Evolutionary conservation across 106 monocot genomes (phyloP).

Genomic region (Chionographis japonica): DNA sequence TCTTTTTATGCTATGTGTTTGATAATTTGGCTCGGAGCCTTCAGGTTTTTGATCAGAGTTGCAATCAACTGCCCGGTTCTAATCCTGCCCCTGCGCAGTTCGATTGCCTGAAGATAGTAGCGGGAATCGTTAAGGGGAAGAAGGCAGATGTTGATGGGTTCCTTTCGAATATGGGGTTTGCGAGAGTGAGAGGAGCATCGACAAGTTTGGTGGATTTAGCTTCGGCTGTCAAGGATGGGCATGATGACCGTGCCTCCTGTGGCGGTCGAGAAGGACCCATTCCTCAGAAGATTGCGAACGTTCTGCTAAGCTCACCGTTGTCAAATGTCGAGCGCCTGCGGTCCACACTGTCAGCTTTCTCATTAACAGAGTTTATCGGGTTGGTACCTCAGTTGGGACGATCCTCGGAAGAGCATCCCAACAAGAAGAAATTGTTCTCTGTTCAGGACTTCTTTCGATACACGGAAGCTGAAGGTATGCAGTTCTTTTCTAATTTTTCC

Average conservation of each 20-base stretch:
- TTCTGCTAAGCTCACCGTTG: conserved; percentile 29
- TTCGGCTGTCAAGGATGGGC: conserved; percentile 12
- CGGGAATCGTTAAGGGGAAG: conserved; percentile 13
- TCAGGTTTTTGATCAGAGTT: conserved; percentile 15
- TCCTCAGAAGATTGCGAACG: conserved; percentile 21
- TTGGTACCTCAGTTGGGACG: conserved; percentile 28
- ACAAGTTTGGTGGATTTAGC: conserved; percentile 19
- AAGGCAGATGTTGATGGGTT: conserved; percentile 16
- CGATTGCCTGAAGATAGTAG: conserved; percentile 19
- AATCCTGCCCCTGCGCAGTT: not conserved
- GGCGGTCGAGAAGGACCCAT: conserved; percentile 15
- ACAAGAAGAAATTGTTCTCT: conserved; percentile 51
- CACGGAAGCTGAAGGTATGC: conserved; percentile 43
- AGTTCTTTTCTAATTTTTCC: not conserved
- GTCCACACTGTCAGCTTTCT: conserved; percentile 28
- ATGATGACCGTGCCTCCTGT: not conserved
- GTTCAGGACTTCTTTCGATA: conserved; percentile 56
- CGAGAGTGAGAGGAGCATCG: conserved; percentile 30
- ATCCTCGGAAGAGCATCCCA: conserved; percentile 33
- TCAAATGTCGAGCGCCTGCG: conserved; percentile 30
- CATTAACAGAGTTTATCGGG: conserved; percentile 30
- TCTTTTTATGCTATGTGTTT: conserved; percentile 14
- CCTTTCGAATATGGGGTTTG: conserved; percentile 29
- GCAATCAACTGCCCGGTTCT: not conserved
- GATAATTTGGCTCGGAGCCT: conserved; percentile 21